Conservation (phyloP, 768 basidiomycete species). For the Collybia sordida region DNA sequence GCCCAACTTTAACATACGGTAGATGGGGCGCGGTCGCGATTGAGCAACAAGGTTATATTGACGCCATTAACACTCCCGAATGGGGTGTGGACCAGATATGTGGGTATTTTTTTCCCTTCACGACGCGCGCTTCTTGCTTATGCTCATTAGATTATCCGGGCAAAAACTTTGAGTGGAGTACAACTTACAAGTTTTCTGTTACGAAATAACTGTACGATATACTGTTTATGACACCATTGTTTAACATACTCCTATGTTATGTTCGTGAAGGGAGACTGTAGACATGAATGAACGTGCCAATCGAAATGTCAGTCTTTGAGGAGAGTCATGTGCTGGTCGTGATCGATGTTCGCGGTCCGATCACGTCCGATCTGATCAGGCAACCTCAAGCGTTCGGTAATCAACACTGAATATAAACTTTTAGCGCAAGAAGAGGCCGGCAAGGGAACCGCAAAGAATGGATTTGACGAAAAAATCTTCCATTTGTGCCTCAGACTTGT, state of each 20-base stretch:
- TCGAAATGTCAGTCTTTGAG: too few species aligned
- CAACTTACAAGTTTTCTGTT: slow-evolving; percentile 48
- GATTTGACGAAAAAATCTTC: too few species aligned
- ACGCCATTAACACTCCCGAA: slow-evolving; percentile 56
- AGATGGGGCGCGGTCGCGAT: slow-evolving; percentile 47
- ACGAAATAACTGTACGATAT: slow-evolving; percentile 7
- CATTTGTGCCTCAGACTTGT: too few species aligned
- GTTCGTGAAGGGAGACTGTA: too few species aligned
- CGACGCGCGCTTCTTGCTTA: neutral
- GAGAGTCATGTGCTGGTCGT: too few species aligned
- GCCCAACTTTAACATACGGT: slow-evolving; percentile 39
- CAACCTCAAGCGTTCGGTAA: too few species aligned
- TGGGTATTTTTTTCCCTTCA: slow-evolving; percentile 23
- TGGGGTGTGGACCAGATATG: slow-evolving; percentile 55
- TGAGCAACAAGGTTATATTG: slow-evolving; percentile 53
- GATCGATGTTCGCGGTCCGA: too few species aligned
- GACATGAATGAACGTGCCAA: too few species aligned
- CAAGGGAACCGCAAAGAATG: too few species aligned
- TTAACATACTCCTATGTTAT: neutral
- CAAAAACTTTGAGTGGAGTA: slow-evolving; percentile 42
- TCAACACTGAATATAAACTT: too few species aligned
- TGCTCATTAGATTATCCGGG: slow-evolving; percentile 35
- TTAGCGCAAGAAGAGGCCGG: too few species aligned
- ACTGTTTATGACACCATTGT: neutral
- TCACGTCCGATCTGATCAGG: too few species aligned